These are phyloP conservation scores for Mediolabrus comicus DNA, from an alignment of 108 stramenopile genomes.

Conservation along the genomic window DNA sequence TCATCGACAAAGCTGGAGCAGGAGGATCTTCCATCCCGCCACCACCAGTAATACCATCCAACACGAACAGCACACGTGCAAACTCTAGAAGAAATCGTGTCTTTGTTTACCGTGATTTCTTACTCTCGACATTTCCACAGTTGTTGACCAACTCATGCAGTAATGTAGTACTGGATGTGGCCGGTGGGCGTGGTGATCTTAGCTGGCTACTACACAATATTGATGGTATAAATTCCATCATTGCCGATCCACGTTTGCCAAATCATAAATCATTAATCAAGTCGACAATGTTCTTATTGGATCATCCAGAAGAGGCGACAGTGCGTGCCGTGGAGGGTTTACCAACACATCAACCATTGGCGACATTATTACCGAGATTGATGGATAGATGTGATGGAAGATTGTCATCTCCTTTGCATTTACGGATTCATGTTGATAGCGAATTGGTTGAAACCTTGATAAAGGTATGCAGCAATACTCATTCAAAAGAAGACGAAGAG, in stretches of 20 bases:
- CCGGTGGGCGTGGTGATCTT: conserved; percentile 86
- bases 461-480: background rate
- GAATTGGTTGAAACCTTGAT: conserved; percentile 47
- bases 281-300: conserved; percentile 50
- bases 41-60: conserved; percentile 4
- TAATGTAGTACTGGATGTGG: conserved; percentile 66
- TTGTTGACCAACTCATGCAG: background rate
- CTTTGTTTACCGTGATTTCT: conserved; percentile 66
- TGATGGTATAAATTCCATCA: conserved; percentile 58
- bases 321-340: conserved; percentile 48
- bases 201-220: conserved; percentile 65
- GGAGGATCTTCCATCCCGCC: background rate
- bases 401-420: conserved; percentile 30
- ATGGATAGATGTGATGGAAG: background rate
- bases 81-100: conserved; percentile 65
- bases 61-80: conserved; percentile 48
- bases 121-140: conserved; percentile 42
- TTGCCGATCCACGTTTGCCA: conserved; percentile 68
- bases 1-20: background rate
- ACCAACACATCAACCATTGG: conserved; percentile 68
- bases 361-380: conserved; percentile 46
- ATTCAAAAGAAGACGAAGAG: conserved; percentile 1
- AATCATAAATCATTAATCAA: conserved; percentile 48
- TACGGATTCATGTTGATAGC: conserved; percentile 56
- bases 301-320: conserved; percentile 58